phyloP scores from a whole-genome alignment of 805 yeast genomes.

The Teunomyces kruisii region DNA sequence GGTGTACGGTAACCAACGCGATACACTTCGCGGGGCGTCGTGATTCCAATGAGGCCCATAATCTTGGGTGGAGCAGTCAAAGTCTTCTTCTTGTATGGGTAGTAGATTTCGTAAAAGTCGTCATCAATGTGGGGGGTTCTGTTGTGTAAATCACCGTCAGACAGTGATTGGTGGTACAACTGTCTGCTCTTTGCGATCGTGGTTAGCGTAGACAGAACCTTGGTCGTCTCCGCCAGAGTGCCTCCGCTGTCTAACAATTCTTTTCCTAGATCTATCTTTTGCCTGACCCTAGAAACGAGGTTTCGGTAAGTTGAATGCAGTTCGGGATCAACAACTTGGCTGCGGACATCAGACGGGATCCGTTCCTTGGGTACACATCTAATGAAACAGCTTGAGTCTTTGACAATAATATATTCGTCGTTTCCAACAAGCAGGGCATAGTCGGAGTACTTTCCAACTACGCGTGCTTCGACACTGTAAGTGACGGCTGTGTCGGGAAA shows the following conservation, averaged over 20 bases:
- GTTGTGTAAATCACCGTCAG: background rate
- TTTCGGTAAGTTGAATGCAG: constrained; percentile 16
- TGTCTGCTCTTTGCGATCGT: constrained; percentile 17
- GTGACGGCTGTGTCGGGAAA: constrained; percentile 28
- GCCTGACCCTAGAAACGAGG: constrained; percentile 14
- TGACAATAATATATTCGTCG: constrained; percentile 25
- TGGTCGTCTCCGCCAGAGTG: background rate
- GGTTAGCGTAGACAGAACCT: background rate
- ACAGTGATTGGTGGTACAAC: constrained; percentile 8
- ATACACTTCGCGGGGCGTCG: constrained; percentile 15
- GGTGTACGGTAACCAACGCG: constrained; percentile 3
- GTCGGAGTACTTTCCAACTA: constrained; percentile 23
- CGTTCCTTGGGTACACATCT: constrained; percentile 20
- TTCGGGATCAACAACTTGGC: constrained; percentile 9
- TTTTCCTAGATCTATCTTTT: constrained; percentile 16
- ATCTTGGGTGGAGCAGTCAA: constrained; percentile 20
- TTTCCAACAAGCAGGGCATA: constrained; percentile 13
- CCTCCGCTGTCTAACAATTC: constrained; percentile 7
- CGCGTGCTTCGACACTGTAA: constrained; percentile 27
- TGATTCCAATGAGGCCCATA: constrained; percentile 21
- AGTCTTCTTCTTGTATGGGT: constrained; percentile 20
- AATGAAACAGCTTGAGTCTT: constrained; percentile 22
- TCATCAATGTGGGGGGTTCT: background rate
- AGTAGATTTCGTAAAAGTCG: constrained; percentile 14
- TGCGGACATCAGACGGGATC: constrained; percentile 1